Evolutionary conservation across 345 rosid genomes (phyloP).

Genomic region (Crucihimalaya himalaica): DNA sequence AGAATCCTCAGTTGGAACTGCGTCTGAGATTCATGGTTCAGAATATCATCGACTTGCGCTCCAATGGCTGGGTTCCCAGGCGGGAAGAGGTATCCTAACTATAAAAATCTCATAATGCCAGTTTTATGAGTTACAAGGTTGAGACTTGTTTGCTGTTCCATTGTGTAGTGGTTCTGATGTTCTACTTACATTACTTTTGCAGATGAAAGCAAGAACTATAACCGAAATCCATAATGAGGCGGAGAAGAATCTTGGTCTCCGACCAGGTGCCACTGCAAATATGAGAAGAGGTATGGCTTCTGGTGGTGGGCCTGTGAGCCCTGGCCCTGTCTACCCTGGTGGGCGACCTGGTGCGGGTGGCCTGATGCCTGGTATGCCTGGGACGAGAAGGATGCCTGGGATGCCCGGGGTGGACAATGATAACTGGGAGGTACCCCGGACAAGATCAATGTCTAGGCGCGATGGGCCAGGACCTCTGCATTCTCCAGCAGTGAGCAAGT

Average conservation of each 20-base stretch:
- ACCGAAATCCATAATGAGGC: conserved; percentile 91
- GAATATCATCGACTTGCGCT: conserved; percentile 65
- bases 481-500: conserved; percentile 48
- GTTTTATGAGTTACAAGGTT: conserved; percentile 12
- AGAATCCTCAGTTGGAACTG: conserved; percentile 60
- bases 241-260: conserved; percentile 84
- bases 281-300: conserved; percentile 64
- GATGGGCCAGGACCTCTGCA: conserved; percentile 60
- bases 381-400: conserved; percentile 91
- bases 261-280: conserved; percentile 81
- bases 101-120: not conserved
- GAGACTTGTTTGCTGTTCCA: not conserved
- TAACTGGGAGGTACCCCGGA: conserved; percentile 77
- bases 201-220: conserved; percentile 90
- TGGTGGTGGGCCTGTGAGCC: conserved; percentile 53
- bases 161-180: conserved; percentile 4
- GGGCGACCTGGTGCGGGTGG: conserved; percentile 88
- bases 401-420: conserved; percentile 84
- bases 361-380: conserved; percentile 99
- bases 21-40: conserved; percentile 77
- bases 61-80: conserved; percentile 64
- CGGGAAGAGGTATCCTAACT: conserved; percentile 63
- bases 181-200: conserved; percentile 28
- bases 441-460: conserved; percentile 75
- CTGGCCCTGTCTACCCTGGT: conserved; percentile 64